Base-by-base conservation (phyloP, 495 filamentous ascomycete species). In the Aspergillus hancockii region DNA sequence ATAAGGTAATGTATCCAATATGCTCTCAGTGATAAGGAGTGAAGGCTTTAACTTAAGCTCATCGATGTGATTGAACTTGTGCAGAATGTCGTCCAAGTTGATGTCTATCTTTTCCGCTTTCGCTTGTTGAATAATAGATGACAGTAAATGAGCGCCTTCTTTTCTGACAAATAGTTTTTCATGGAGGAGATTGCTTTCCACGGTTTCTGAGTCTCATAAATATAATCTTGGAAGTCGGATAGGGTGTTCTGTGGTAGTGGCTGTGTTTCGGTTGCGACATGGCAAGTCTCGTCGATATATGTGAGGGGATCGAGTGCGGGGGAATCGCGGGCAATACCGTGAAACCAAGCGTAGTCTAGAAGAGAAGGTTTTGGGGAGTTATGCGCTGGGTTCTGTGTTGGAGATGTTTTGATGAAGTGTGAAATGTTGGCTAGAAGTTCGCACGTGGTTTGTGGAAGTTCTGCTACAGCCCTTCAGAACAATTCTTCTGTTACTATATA, bases 11-110 rank as follows among this genome's bases (percentile, higher is more conserved):
- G 74, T 71, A 55, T 86, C 80, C 10, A 65, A 63, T 4, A 80
- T 78, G 55, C 79, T 72, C 59, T 85, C 79, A 19, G 69, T 79
- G 9, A 62, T 64, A 9, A 89, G 76, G 0, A 82, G 57, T 0
- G 85, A 83, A 1, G 66, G 34, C 16, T 88, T 83, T 2, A 85
- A 14, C 59, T 82, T 85, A 18, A 83, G 47, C 10, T 59, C 54
- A 21, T 63, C 58, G 13, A 65, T 38, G 6, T 52, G 55, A 52
- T 64, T 66, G 25, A 73, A 66, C 8, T 70, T 57, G 30, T 83
- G 58, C 8, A 71, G 55, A 4, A 64, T 55, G 23, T 75, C 71
- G 13, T 59, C 57, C 62, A 60, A 67, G 40, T 63, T 28, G 22
- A 61, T 34, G 7, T 47, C 40, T n/a, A 58, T 38, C 4, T 36